Base-by-base conservation (phyloP, 2,329 filamentous ascomycete species). In the Dactylellina leptospora region DNA sequence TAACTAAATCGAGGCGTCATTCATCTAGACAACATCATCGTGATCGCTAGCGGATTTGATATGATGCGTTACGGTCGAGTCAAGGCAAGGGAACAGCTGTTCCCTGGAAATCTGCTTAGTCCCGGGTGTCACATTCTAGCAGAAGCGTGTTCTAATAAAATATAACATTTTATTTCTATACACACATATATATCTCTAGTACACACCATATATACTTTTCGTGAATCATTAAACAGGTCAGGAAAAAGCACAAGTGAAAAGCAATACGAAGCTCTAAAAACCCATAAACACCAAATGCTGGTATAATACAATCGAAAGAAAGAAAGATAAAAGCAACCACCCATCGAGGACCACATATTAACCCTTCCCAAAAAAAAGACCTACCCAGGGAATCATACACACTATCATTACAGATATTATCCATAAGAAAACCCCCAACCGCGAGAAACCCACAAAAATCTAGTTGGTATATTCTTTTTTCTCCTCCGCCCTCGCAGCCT, bases 391-490 rank as follows among this genome's bases (percentile, higher is more conserved):
- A 36, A 13, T 10, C n/a, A n/a, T n/a, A n/a, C n/a, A n/a, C n/a
- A n/a, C n/a, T n/a, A n/a, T n/a, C n/a, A 30, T 4, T 40, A 36
- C n/a, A 27, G 44, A 45, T 10, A 10, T 20, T 22, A 20, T 45
- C 20, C 42, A 22, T 50, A 18, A 27, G 1, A 6, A 48, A 28
- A 27, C 45, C 11, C 20, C 13, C 13, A 40, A 9, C 13, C 10
- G n/a, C 30, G n/a, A 40, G 1, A 40, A 38, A 40, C n/a, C n/a
- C n/a, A 6, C 4, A 13, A 25, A 33, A 16, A 18, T 51, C 51
- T 58, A 71, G 20, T 38, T 58, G 3, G 66, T 62, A 38, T 62
- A 62, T 51, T 72, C 64, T 42, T 71, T 71, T 40, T 13, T 36
- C 51, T 71, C 68, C 59, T 72, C 62, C 18, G 27, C 16, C 53